A percentile compares a stretch with the other conserved stretches of the same genome.
phyloP scores from a whole-genome alignment of 176 grass and related monocot species.

The Cymbopogon citratus region DNA sequence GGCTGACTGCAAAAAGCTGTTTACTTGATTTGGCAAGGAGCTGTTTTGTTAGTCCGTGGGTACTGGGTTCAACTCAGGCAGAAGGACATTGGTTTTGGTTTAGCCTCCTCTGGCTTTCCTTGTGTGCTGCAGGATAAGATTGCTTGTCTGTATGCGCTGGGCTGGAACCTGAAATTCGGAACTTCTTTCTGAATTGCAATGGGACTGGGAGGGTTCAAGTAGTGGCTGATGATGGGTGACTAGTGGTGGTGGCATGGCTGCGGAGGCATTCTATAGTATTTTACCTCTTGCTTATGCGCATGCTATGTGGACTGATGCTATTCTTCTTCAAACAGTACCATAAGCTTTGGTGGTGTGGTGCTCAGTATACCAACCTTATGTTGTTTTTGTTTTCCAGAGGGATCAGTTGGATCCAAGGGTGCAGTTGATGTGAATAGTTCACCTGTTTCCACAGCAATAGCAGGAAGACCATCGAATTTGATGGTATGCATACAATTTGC shows the following conservation, averaged over 20 bases:
- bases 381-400: constrained; percentile 71
- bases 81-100: constrained; percentile 1
- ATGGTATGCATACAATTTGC: constrained; percentile 40
- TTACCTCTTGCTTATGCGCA: constrained; percentile 24
- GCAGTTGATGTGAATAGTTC: constrained; percentile 19
- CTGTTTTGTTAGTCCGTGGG: not conserved
- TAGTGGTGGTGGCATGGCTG: constrained; percentile 21
- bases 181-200: not conserved
- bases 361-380: constrained; percentile 43
- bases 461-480: constrained; percentile 33
- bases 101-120: constrained; percentile 28
- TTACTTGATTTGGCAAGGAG: constrained; percentile 28
- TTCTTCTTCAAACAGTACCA: constrained; percentile 35
- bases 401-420: constrained; percentile 40
- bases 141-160: not conserved
- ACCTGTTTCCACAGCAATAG: constrained; percentile 18
- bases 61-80: not conserved
- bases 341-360: constrained; percentile 37
- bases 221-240: constrained; percentile 13
- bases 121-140: constrained; percentile 22
- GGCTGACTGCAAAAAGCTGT: constrained; percentile 9
- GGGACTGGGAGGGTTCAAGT: not conserved
- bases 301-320: constrained; percentile 31
- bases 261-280: constrained; percentile 20
- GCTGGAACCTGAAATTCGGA: constrained; percentile 12